Evolutionary conservation across 352 stramenopile species (phyloP), one percentile per base, ranked within the genome.

Genomic region (Phytophthora kernoviae): DNA sequence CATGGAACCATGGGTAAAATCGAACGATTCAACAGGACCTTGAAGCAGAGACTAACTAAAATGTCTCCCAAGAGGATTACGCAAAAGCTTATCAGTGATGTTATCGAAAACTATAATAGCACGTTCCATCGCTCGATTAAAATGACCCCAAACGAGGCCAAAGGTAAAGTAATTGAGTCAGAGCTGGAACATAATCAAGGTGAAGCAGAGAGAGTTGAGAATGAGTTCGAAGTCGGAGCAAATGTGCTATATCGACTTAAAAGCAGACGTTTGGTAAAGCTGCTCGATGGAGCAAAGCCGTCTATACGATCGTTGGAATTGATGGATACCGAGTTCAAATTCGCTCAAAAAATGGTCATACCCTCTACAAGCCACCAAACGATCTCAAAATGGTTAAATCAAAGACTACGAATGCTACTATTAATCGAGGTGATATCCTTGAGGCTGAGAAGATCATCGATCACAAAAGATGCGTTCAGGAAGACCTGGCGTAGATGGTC

Each of bases 1-100:
- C 64, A 81, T 37, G 36, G 36, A 7, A 73, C 65, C 1, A 68
- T 80, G 57, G 74, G 70, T 22, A 80, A 80, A 47, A 79, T 80
- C 24, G 70, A 75, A 51, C 27, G 68, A 45, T 81, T 81, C 54
- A 82, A 75, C 61, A 21, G 65, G 55, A 79, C 65, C 0, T 0
- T 82, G 0, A 82, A 79, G 34, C 46, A 68, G 21, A 11, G 69
- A 40, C n/a, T 82, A n/a, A 68, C 59, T 27, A 62, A 61, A 42
- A 66, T 77, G 11, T 9, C 2, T 26, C 18, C 15, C 5, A 53
- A 18, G 24, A 52, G 41, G 2, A 20, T 75, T 14, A 70, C 60
- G 15, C 54, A 65, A 32, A 63, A 46, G 50, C n/a, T 77, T 34
- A 44, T 76, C 5, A 55, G 21, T n/a, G 49, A 71, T 46, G n/a